These are phyloP conservation scores for Hypoxylon intermedium DNA, from an alignment of 495 filamentous ascomycete species.

Conservation along the genomic window DNA sequence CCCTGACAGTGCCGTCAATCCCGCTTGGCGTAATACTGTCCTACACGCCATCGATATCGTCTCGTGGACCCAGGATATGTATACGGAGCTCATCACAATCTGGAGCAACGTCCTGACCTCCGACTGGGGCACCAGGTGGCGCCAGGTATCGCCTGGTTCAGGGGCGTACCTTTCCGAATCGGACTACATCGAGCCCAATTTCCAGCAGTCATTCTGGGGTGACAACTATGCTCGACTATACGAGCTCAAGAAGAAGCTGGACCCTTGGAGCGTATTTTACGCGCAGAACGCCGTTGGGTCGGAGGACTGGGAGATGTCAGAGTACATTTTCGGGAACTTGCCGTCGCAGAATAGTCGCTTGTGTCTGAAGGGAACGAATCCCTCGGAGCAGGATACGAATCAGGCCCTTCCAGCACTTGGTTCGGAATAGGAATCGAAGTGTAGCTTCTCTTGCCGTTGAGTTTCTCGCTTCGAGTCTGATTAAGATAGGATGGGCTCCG, in stretches of 20 bases:
- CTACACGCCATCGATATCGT: conserved; percentile 56
- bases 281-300: conserved; percentile 59
- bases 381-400: background rate
- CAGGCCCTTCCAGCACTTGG: too few relatives aligned
- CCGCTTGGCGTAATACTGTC: conserved; percentile 57
- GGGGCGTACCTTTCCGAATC: conserved; percentile 54
- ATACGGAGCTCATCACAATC: conserved; percentile 47
- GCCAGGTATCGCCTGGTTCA: conserved; percentile 47
- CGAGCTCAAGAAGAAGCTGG: conserved; percentile 56
- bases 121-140: conserved; percentile 54
- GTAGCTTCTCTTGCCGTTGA: too few relatives aligned
- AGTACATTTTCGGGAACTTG: conserved; percentile 41
- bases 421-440: too few relatives aligned
- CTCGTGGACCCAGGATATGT: conserved; percentile 47
- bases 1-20: conserved; percentile 54
- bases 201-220: conserved; percentile 63
- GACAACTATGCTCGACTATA: conserved; percentile 52
- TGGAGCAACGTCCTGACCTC: conserved; percentile 58
- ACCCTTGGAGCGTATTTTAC: conserved; percentile 60
- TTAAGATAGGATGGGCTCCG: too few relatives aligned
- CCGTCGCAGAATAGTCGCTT: conserved; percentile 44
- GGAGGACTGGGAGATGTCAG: conserved; percentile 49
- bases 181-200: conserved; percentile 62
- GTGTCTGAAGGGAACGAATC: conserved; percentile 34
- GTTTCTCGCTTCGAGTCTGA: too few relatives aligned